These are phyloP conservation scores for Protomyces lactucae-debilis DNA, from an alignment of 1,139 yeast species.

Conservation along the genomic window DNA sequence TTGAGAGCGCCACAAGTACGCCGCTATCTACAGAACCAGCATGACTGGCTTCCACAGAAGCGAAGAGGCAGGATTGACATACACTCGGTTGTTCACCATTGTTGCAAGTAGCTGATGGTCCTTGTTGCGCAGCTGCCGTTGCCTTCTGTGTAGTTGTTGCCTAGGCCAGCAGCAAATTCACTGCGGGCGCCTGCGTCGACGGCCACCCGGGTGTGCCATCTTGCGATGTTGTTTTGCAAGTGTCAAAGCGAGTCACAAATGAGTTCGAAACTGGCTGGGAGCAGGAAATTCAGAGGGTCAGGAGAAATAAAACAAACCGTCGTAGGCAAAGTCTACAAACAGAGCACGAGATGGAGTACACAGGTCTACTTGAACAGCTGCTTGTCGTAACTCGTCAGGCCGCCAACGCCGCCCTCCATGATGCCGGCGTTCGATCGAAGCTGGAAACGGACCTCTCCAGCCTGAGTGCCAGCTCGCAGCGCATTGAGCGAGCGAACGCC, in stretches of 20 bases:
- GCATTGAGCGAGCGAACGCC: constrained; percentile 68
- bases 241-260: too few relatives aligned
- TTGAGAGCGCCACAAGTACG: neutral
- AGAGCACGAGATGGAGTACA: neutral
- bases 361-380: constrained; percentile 47
- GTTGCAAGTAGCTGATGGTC: neutral
- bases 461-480: constrained; percentile 60
- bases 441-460: constrained; percentile 83
- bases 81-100: neutral
- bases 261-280: too few relatives aligned
- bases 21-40: neutral
- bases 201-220: too few relatives aligned
- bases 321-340: too few relatives aligned
- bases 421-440: constrained; percentile 98
- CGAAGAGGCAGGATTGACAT: neutral
- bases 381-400: constrained; percentile 94
- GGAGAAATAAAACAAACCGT: too few relatives aligned
- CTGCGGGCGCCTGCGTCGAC: too few relatives aligned
- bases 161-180: too few relatives aligned
- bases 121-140: too few relatives aligned
- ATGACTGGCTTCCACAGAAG: neutral
- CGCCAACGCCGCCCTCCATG: constrained; percentile 97
- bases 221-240: too few relatives aligned
- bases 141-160: too few relatives aligned
- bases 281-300: too few relatives aligned